A percentile compares a stretch with the other conserved stretches of the same genome.
phyloP scores from a whole-genome alignment of 2,329 filamentous ascomycete species.

The Claviceps maximensis region DNA sequence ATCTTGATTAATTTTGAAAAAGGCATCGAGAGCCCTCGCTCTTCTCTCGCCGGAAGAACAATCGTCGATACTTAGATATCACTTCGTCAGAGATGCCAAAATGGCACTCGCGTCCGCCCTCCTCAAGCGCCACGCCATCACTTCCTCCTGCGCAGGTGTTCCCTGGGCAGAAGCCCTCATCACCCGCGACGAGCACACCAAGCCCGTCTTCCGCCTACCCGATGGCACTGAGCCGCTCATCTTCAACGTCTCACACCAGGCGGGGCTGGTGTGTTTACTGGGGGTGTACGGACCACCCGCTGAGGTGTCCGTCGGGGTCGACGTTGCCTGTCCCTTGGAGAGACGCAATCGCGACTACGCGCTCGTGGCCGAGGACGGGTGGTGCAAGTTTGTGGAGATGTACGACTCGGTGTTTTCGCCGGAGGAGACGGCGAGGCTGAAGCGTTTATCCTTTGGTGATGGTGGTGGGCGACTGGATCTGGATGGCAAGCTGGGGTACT shows the following conservation, averaged over 20 bases:
- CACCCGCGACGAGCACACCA: constrained; percentile 39
- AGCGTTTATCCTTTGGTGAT: constrained; percentile 23
- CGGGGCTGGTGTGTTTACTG: constrained; percentile 57
- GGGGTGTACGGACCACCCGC: constrained; percentile 29
- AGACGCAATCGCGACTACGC: constrained; percentile 46
- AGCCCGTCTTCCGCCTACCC: constrained; percentile 39
- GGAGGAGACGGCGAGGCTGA: constrained; percentile 49
- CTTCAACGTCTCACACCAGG: constrained; percentile 73
- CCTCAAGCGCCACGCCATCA: constrained; percentile 58
- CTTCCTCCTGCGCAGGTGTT: constrained; percentile 39
- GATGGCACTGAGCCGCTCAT: constrained; percentile 34
- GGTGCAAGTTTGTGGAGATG: constrained; percentile 55
- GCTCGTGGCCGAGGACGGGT: constrained; percentile 46
- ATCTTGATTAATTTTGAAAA: neutral
- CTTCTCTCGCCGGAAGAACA: constrained; percentile 44
- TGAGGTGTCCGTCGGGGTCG: constrained; percentile 47
- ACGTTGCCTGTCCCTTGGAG: constrained; percentile 65
- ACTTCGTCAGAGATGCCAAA: constrained; percentile 58
- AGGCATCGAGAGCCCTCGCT: constrained; percentile 41
- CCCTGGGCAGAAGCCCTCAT: constrained; percentile 45
- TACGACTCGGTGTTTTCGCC: constrained; percentile 57
- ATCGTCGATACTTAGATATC: constrained; percentile 43
- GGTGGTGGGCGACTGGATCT: neutral
- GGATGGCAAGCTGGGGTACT: constrained; percentile 44
- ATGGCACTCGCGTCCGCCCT: constrained; percentile 61